Conservation (phyloP, 352 stramenopile genomes). For the Globisporangium echinulatum region DNA sequence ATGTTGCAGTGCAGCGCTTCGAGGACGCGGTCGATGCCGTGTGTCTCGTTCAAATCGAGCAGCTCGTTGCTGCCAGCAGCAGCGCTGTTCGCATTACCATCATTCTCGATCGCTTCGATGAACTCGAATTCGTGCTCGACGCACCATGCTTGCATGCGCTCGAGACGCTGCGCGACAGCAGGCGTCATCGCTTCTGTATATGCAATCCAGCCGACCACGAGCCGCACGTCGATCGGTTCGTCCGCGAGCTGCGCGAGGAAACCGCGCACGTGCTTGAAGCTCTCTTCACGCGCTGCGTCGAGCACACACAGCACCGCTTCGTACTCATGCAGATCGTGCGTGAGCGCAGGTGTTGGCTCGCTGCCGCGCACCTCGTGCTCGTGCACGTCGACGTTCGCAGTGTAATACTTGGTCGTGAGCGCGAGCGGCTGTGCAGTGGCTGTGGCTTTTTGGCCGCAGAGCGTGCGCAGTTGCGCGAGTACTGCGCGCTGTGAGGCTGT, state of each 20-base stretch:
- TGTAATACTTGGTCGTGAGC: conserved; percentile 70
- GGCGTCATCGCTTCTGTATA: conserved; percentile 10
- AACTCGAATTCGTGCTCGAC: conserved; percentile 64
- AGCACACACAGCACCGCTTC: conserved; percentile 61
- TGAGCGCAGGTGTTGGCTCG: conserved; percentile 21
- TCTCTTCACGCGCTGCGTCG: conserved; percentile 27
- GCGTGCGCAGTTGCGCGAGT: conserved; percentile 20
- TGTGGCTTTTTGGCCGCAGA: conserved; percentile 19
- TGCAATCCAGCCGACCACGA: conserved; percentile 33
- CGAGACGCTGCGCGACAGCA: conserved; percentile 14
- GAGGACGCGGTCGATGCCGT: conserved; percentile 57
- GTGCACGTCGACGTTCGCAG: conserved; percentile 45
- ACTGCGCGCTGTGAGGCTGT: conserved; percentile 14
- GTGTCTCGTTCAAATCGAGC: conserved; percentile 24
- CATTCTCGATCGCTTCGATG: conserved; percentile 20
- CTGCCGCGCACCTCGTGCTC: conserved; percentile 38
- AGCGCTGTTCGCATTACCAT: conserved; percentile 10
- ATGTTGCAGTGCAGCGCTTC: conserved; percentile 76
- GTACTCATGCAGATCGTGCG: conserved; percentile 37
- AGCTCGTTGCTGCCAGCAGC: neutral
- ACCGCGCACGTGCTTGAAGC: conserved; percentile 34
- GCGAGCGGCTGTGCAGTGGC: conserved; percentile 19
- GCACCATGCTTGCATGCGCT: conserved; percentile 43
- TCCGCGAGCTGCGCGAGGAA: conserved; percentile 46
- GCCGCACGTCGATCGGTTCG: conserved; percentile 49